A percentile compares a stretch with the other conserved stretches of the same genome.
Conservation (phyloP, 192 early-diverging fungal genomes). For the Entophlyctis helioformis region DNA sequence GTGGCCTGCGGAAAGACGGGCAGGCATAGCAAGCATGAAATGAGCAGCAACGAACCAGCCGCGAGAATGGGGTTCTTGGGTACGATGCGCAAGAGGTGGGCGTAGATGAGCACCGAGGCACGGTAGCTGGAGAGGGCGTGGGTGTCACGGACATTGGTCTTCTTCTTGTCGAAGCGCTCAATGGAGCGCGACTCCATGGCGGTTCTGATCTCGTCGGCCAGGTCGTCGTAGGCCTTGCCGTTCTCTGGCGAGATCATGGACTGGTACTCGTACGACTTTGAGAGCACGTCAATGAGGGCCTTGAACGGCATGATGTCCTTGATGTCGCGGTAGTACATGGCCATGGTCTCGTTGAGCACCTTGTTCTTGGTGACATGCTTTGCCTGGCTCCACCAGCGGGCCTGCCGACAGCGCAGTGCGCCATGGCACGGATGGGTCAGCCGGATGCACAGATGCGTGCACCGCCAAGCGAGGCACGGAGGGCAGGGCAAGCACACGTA, state of each 20-base stretch:
- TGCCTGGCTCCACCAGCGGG: conserved; percentile 90
- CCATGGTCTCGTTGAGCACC: conserved; percentile 85
- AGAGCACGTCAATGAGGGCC: conserved; percentile 65
- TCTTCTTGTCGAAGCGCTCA: conserved; percentile 50
- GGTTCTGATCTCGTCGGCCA: conserved; percentile 23
- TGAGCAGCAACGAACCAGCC: too few relatives aligned
- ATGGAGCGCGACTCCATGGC: conserved; percentile 43
- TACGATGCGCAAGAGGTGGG: conserved; percentile 69
- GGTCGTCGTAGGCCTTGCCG: conserved; percentile 10
- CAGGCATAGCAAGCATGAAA: too few relatives aligned
- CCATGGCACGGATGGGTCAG: not conserved
- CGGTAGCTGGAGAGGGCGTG: conserved; percentile 33
- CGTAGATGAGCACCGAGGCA: conserved; percentile 56
- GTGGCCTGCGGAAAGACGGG: too few relatives aligned
- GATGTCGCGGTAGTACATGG: conserved; percentile 76
- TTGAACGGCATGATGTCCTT: conserved; percentile 57
- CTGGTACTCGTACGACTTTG: conserved; percentile 61
- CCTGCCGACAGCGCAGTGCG: conserved; percentile 20
- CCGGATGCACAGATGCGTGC: not conserved
- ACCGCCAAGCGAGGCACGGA: too few relatives aligned
- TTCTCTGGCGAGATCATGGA: conserved; percentile 8
- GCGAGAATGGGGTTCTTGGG: too few relatives aligned
- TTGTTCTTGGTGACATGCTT: conserved; percentile 80
- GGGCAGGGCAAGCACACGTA: conserved; percentile 15
- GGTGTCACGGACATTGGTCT: conserved; percentile 33